Evolutionary conservation across 495 filamentous ascomycete species (phyloP).

Genomic region (Oleoguttula mirabilis): DNA sequence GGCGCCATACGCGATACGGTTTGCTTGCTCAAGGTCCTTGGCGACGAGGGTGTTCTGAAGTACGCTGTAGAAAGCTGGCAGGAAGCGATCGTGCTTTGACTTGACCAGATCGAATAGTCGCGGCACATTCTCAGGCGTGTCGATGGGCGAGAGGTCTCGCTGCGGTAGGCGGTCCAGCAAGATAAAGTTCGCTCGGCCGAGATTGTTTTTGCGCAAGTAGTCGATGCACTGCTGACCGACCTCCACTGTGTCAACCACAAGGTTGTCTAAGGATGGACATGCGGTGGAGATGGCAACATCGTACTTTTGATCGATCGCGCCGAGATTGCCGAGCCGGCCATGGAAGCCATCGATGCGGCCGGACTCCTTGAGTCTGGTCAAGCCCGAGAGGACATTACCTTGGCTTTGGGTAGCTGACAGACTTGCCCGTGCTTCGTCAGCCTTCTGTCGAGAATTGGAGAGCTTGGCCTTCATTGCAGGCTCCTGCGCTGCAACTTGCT

Average conservation of each 20-base stretch:
- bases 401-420: slow-evolving; percentile 80
- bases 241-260: slow-evolving; percentile 91
- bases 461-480: slow-evolving; percentile 68
- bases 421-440: slow-evolving; percentile 85
- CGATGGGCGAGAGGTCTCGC: slow-evolving; percentile 61
- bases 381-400: slow-evolving; percentile 77
- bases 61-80: slow-evolving; percentile 86
- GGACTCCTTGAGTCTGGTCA: slow-evolving; percentile 92
- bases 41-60: slow-evolving; percentile 90
- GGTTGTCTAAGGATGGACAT: slow-evolving; percentile 80
- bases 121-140: slow-evolving; percentile 84
- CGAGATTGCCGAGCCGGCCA: slow-evolving; percentile 85
- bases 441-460: slow-evolving; percentile 79
- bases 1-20: slow-evolving; percentile 88
- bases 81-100: slow-evolving; percentile 73
- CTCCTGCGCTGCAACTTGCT: slow-evolving; percentile 60
- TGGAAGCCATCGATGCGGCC: slow-evolving; percentile 95
- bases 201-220: slow-evolving; percentile 90
- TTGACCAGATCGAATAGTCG: slow-evolving; percentile 87
- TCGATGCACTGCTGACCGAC: slow-evolving; percentile 95
- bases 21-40: slow-evolving; percentile 82
- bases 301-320: slow-evolving; percentile 87
- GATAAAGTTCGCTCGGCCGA: slow-evolving; percentile 95
- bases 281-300: slow-evolving; percentile 96
- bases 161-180: slow-evolving; percentile 74